phyloP scores from a whole-genome alignment of 192 early-diverging fungal genomes.

The Linderina pennispora region DNA sequence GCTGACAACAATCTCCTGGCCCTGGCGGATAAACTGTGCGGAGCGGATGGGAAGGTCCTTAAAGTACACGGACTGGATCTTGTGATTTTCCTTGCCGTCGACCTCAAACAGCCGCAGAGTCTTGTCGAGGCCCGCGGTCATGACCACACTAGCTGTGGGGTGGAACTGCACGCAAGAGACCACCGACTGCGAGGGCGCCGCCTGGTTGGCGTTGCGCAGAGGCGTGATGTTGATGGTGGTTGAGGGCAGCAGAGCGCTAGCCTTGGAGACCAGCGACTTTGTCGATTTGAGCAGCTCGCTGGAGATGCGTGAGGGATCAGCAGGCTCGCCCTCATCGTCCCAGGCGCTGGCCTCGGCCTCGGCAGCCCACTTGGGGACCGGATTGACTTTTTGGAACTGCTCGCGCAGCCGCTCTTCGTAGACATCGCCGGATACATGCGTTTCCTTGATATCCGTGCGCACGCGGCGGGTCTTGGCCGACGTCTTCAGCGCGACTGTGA shows the following conservation, averaged over 20 bases:
- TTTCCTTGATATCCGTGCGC: conserved; percentile 67
- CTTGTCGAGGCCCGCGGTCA: conserved; percentile 86
- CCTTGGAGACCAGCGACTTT: conserved; percentile 11
- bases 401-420: conserved; percentile 76
- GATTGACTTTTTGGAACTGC: conserved; percentile 84
- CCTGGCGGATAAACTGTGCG: conserved; percentile 71
- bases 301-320: conserved; percentile 36
- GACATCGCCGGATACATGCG: conserved; percentile 65
- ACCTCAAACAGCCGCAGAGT: conserved; percentile 84
- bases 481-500: conserved; percentile 63
- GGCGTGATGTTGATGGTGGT: conserved; percentile 19
- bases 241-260: conserved; percentile 7
- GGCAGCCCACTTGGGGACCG: conserved; percentile 78
- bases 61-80: conserved; percentile 84
- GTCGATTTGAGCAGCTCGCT: conserved; percentile 24
- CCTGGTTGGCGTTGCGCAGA: conserved; percentile 30
- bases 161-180: conserved; percentile 79
- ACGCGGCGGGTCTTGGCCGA: conserved; percentile 71
- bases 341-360: conserved; percentile 13
- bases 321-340: conserved; percentile 43
- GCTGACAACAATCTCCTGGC: conserved; percentile 65
- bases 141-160: conserved; percentile 77
- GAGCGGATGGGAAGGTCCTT: conserved; percentile 80
- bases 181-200: conserved; percentile 42
- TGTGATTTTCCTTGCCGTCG: conserved; percentile 89